phyloP scores from a whole-genome alignment of 768 basidiomycete species.

The Amanita fuliginea region DNA sequence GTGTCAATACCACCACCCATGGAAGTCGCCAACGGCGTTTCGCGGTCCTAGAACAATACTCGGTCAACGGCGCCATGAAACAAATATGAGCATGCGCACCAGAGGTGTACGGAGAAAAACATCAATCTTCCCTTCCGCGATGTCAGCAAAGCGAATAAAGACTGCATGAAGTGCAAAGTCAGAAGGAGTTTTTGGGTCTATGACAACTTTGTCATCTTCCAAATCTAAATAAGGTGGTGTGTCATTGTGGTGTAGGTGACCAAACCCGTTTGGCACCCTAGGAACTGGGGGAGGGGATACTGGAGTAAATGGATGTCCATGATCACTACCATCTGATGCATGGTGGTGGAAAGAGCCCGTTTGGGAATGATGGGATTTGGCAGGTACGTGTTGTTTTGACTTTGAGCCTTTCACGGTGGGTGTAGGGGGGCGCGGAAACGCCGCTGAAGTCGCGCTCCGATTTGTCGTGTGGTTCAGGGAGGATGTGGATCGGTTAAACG shows the following conservation, averaged over 20 bases:
- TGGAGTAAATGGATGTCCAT: slow-evolving; percentile 35
- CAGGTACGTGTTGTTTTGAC: slow-evolving; percentile 44
- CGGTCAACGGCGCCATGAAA: background rate
- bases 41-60: slow-evolving; percentile 41
- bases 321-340: slow-evolving; percentile 59
- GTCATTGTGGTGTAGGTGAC: slow-evolving; percentile 36
- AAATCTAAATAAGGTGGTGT: slow-evolving; percentile 39
- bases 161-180: slow-evolving; percentile 85
- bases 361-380: slow-evolving; percentile 71
- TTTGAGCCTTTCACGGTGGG: slow-evolving; percentile 41
- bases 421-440: slow-evolving; percentile 49
- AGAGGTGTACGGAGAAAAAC: slow-evolving; percentile 55
- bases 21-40: slow-evolving; percentile 51
- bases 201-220: slow-evolving; percentile 56
- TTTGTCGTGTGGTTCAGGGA: slow-evolving; percentile 44
- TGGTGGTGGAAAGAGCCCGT: slow-evolving; percentile 62
- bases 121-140: slow-evolving; percentile 74
- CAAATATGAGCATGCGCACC: slow-evolving; percentile 33
- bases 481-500: slow-evolving; percentile 74
- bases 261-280: slow-evolving; percentile 56
- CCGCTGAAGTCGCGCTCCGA: slow-evolving; percentile 33
- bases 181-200: slow-evolving; percentile 72
- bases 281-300: slow-evolving; percentile 73
- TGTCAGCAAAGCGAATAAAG: slow-evolving; percentile 76
- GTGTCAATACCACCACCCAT: slow-evolving; percentile 67